phyloP scores from a whole-genome alignment of 2,329 filamentous ascomycete species.

The Hymenoscyphus albidus region DNA sequence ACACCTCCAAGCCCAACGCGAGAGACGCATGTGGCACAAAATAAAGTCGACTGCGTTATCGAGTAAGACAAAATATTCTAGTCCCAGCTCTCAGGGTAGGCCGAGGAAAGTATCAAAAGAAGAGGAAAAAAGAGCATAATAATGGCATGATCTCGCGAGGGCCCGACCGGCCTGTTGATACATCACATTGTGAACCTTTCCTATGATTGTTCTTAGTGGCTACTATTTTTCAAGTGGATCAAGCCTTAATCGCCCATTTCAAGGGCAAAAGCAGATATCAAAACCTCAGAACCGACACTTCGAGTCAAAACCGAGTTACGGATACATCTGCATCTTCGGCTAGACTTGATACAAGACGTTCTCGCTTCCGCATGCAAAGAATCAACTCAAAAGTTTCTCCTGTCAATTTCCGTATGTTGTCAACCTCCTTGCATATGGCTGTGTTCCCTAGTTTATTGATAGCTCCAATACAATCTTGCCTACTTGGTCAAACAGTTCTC shows the following conservation, averaged over 20 bases:
- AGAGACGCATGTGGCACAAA: conserved; percentile 5
- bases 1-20: background rate
- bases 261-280: background rate
- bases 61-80: background rate
- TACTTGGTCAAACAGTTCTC: background rate
- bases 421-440: conserved; percentile 6
- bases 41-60: background rate
- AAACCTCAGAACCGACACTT: background rate
- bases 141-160: conserved; percentile 5
- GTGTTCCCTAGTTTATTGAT: conserved; percentile 1
- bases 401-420: conserved; percentile 6
- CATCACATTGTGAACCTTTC: background rate
- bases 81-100: background rate
- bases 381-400: background rate
- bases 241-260: background rate
- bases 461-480: conserved; percentile 9
- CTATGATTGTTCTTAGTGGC: background rate
- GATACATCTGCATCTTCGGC: background rate
- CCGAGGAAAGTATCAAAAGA: background rate
- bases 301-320: background rate
- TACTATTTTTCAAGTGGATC: background rate
- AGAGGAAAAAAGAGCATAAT: background rate
- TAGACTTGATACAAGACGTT: background rate
- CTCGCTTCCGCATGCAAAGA: conserved; percentile 2
- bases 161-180: background rate